Conservation (phyloP, 768 basidiomycete genomes). For the Macrocybe gigantea region DNA sequence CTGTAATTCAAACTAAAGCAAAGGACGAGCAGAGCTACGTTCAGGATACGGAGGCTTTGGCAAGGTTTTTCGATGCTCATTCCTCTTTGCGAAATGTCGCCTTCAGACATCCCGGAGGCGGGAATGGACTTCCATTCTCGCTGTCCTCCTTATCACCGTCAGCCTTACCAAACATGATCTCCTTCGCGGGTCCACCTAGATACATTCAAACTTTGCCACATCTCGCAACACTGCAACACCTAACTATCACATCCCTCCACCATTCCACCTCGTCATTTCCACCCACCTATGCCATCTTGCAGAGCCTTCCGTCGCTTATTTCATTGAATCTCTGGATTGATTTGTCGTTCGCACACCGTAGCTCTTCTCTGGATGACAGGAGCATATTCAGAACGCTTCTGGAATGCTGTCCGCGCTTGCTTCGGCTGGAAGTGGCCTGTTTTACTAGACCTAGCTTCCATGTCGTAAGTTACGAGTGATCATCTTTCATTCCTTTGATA, state of each 20-base stretch:
- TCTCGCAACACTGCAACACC: constrained; percentile 17
- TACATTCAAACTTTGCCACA: constrained; percentile 24
- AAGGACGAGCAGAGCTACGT: constrained; percentile 13
- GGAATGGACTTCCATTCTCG: constrained; percentile 19
- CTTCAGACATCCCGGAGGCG: constrained; percentile 23
- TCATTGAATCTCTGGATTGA: constrained; percentile 29
- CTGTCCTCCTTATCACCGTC: constrained; percentile 13
- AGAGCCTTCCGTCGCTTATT: constrained; percentile 19
- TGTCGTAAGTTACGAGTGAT: constrained; percentile 19
- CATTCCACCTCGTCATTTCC: constrained; percentile 25
- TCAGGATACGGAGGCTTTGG: constrained; percentile 20
- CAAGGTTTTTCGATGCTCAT: constrained; percentile 27
- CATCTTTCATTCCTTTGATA: neutral
- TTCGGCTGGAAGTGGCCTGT: constrained; percentile 26
- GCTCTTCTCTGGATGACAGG: constrained; percentile 21
- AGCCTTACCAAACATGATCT: constrained; percentile 21
- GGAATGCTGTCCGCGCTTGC: constrained; percentile 22
- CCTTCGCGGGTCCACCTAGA: constrained; percentile 25
- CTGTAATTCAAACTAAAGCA: constrained; percentile 16
- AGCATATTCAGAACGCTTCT: constrained; percentile 23
- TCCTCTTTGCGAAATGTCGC: constrained; percentile 20
- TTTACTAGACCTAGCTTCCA: constrained; percentile 30
- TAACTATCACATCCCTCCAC: constrained; percentile 27
- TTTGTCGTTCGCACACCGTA: constrained; percentile 22
- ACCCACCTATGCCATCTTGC: constrained; percentile 23